These are phyloP conservation scores for Halenospora varia DNA, from an alignment of 495 filamentous ascomycete species.

Conservation along the genomic window DNA sequence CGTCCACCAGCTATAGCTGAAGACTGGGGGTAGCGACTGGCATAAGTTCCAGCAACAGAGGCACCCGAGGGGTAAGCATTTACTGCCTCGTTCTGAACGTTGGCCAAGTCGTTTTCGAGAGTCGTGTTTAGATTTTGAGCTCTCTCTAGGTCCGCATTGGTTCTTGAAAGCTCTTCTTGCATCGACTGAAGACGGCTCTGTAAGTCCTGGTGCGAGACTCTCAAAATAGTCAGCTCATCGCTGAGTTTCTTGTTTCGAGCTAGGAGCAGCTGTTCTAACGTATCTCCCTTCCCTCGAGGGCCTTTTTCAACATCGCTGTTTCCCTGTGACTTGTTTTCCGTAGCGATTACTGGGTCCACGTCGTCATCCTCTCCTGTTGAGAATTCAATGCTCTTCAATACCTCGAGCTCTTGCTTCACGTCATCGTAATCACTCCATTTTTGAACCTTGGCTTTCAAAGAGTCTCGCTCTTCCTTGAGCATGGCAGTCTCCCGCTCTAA, in stretches of 20 bases:
- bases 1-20: slow-evolving; percentile 34
- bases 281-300: slow-evolving; percentile 65
- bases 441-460: slow-evolving; percentile 71
- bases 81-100: slow-evolving; percentile 77
- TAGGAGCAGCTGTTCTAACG: slow-evolving; percentile 83
- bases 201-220: slow-evolving; percentile 92
- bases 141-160: slow-evolving; percentile 82
- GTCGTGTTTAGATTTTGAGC: slow-evolving; percentile 79
- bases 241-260: slow-evolving; percentile 93
- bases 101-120: slow-evolving; percentile 87
- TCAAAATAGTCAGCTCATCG: slow-evolving; percentile 86
- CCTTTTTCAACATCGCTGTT: slow-evolving; percentile 41
- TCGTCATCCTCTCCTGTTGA: slow-evolving; percentile 82
- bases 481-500: slow-evolving; percentile 69
- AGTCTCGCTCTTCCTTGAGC: slow-evolving; percentile 64
- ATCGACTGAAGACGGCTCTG: slow-evolving; percentile 74
- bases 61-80: slow-evolving; percentile 81
- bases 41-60: slow-evolving; percentile 91
- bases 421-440: slow-evolving; percentile 95
- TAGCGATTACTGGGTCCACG: slow-evolving; percentile 19
- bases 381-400: slow-evolving; percentile 97
- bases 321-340: slow-evolving; percentile 16
- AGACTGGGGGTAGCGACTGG: slow-evolving; percentile 75
- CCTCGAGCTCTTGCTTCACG: slow-evolving; percentile 90
- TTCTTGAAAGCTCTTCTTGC: slow-evolving; percentile 77